Evolutionary conservation across 2,329 filamentous ascomycete genomes (phyloP), one percentile per base, ranked within the genome.

Genomic region (Neonectria coccinea): DNA sequence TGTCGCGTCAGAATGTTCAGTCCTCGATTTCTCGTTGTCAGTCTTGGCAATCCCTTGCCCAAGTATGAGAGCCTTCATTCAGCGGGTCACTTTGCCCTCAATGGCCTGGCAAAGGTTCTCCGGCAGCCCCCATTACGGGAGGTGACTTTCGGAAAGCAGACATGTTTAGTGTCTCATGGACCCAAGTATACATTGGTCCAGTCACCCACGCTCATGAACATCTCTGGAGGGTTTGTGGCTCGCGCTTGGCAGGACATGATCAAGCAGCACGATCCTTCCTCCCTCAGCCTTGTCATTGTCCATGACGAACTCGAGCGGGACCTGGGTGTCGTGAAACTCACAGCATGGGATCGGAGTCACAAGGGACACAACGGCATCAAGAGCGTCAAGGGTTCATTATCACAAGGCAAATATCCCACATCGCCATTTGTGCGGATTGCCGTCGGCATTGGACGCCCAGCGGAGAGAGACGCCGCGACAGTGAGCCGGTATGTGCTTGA

Each of bases 291-390:
- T 16, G 88, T 98, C 0, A 82, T 98, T 12, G 82, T 98, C 20
- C 94, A 98, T 77, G 95, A 98, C 77, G 95, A 98, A 77, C 80
- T 98, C 36, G 94, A 97, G 73, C 84, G 87, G 45, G 81, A 85
- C 3, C 75, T 94, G 2, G 94, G 94, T 0, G 84, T 85, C 39
- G 85, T 97, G 14, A 87, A 83, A 53, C 82, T 92, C 6, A 86
- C 86, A 60, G 83, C 84, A 25, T 93, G 91, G 76, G 83, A 84
- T 2, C 79, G 84, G 59, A 93, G 91, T 73, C 83, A 88, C 41
- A 85, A 86, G 10, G 92, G 92, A 0, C 92, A 95, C 78, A 93
- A 93, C 71, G 92, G 92, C 1, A 77, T 95, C 71, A 91, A 89
- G 77, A 92, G 90, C 73, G 83, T 91, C 56, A 84, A 88, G 59